Base-by-base conservation (phyloP, 257 asterid species). In the Jasminum sambac region DNA sequence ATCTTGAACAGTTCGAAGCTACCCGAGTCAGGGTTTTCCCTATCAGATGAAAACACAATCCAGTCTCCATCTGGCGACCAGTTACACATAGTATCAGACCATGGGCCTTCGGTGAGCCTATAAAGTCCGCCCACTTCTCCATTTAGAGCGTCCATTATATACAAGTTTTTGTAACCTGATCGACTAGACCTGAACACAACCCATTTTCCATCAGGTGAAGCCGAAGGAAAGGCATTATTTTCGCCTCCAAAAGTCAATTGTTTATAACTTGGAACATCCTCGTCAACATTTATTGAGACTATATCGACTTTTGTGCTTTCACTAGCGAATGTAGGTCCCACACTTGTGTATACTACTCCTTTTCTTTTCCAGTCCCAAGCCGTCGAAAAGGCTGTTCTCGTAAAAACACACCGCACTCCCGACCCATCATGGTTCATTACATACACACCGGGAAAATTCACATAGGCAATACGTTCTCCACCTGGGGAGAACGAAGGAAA, bases 11-110 rank as follows among this genome's bases (percentile, higher is more conserved):
- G 16, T 37, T 84, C 91, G 9, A 86, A 93, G 68, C 96, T 82
- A 62, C 97, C 98, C 2, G 90, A 76, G 41, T 96, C 95, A 1
- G 97, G 97, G 66, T 84, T 70, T 65, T 81, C 92, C 79, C 97
- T 66, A 66, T 93, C 98, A 0, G 98, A 93, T 2, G 98, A 89
- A 11, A 93, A 93, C 0, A 83, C 90, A 0, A 93, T 93, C 98
- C 98, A 90, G 26, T 93, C 88, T 0, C 94, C 96, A 48, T 88
- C 84, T 0, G 97, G 98, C 0, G 98, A 93, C 98, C 98, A 93
- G 58, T 81, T 93, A 63, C 95, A 79, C 98, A 93, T 93, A 0
- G 98, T 93, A 70, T 93, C 98, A 0, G 89, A 76, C 97, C 98
- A 93, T 0, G 95, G 78, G 7, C 97, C 97, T 8, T 85, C 85